Evolutionary conservation across 306 rosid species (phyloP).

Genomic region (Acmispon strigosus): DNA sequence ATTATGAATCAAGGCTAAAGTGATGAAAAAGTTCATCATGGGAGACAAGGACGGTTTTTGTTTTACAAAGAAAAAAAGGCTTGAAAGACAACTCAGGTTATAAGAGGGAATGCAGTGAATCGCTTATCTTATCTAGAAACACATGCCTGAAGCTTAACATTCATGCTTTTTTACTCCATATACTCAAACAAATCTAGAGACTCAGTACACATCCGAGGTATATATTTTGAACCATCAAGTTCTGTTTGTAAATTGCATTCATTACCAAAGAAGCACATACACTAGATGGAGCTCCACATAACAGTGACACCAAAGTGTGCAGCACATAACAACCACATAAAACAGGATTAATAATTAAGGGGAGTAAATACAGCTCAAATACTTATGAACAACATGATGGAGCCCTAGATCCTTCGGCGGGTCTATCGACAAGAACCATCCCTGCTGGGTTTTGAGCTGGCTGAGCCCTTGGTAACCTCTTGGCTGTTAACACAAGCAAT

Average conservation of each 20-base stretch:
- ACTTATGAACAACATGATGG: constrained; percentile 51
- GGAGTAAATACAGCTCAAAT: background rate
- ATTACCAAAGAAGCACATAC: background rate
- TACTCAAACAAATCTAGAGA: constrained; percentile 15
- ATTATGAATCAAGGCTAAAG: no score
- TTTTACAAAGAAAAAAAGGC: no score
- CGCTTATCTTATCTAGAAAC: background rate
- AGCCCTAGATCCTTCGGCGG: constrained; percentile 44
- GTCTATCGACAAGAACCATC: constrained; percentile 63
- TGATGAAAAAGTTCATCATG: no score
- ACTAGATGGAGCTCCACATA: constrained; percentile 20
- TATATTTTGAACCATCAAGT: constrained; percentile 25
- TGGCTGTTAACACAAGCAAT: constrained; percentile 43
- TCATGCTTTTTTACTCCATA: background rate
- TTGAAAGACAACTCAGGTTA: background rate
- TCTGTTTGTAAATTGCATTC: constrained; percentile 20
- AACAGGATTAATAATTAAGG: constrained; percentile 18
- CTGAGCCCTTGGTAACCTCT: constrained; percentile 55
- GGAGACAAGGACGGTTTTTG: no score
- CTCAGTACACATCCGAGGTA: background rate
- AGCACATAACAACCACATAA: constrained; percentile 28
- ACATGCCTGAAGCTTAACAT: background rate
- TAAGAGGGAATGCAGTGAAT: background rate
- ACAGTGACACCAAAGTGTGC: constrained; percentile 22
- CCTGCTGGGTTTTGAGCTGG: constrained; percentile 60